Evolutionary conservation across 805 yeast species (phyloP).

Genomic region (Pichia gijzeniarum): DNA sequence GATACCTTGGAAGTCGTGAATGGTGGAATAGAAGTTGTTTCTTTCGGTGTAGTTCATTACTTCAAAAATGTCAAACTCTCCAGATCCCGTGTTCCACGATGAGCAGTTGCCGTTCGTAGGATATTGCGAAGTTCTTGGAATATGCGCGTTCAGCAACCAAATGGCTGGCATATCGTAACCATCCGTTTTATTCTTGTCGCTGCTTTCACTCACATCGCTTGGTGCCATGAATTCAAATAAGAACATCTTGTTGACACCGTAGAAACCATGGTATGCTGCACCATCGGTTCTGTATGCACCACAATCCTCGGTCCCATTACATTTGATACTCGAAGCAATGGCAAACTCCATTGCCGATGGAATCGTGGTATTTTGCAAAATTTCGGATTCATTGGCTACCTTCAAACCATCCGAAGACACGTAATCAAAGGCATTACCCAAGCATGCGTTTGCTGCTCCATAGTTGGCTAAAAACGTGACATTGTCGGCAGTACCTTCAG

Average conservation of each 20-base stretch:
- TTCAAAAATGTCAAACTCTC: constrained; percentile 74
- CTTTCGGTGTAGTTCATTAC: constrained; percentile 58
- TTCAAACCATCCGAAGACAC: constrained; percentile 52
- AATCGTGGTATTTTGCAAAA: constrained; percentile 43
- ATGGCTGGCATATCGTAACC: constrained; percentile 66
- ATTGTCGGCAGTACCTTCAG: constrained; percentile 44
- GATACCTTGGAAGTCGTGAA: constrained; percentile 74
- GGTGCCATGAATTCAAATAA: constrained; percentile 68
- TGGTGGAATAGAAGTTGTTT: constrained; percentile 52
- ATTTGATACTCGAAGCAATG: constrained; percentile 52
- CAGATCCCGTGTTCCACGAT: constrained; percentile 74
- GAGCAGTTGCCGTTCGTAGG: constrained; percentile 57
- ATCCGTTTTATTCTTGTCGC: constrained; percentile 27
- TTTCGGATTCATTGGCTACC: constrained; percentile 39
- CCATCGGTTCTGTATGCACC: constrained; percentile 72
- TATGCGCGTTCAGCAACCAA: constrained; percentile 63
- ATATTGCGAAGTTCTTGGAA: constrained; percentile 71
- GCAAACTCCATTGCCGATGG: constrained; percentile 53
- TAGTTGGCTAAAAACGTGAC: constrained; percentile 63
- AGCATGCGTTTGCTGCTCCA: constrained; percentile 54
- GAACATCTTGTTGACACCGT: constrained; percentile 64
- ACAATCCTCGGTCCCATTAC: constrained; percentile 61
- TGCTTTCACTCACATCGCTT: constrained; percentile 34
- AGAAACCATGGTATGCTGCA: constrained; percentile 68
- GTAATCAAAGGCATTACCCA: constrained; percentile 62